Evolutionary conservation across 495 filamentous ascomycete genomes (phyloP), one percentile per base, ranked within the genome.

Genomic region (Geopyxis carbonaria): DNA sequence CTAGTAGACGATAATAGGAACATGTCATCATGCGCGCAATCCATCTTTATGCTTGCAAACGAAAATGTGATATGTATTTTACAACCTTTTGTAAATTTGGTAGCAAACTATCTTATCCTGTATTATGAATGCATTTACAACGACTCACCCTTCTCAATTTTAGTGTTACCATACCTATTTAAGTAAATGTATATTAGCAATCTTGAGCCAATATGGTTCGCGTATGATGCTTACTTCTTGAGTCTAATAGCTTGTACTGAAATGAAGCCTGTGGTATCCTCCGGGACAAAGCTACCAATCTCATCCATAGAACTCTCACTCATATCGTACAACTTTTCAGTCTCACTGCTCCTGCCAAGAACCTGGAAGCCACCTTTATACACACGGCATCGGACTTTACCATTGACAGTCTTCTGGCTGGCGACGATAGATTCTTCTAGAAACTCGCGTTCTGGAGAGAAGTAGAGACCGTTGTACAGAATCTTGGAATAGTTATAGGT

Each of bases 231-330:
- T 38, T 45, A 92, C 69, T 92, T 93, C 75, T 89, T 83, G 38
- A 93, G 67, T 40, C 86, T 71, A 59, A 92, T 92, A 32, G 78
- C 76, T 51, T 82, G 68, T 42, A 91, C 77, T 41, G 59, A 69
- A 55, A 92, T 86, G 63, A 92, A 91, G 21, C 82, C 80, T 22
- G 73, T 64, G 55, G 59, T 55, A 45, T 61, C 78, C 41, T 65
- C 62, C 24, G 83, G 83, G 39, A 62, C 65, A 64, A 93, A 92
- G 24, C 16, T 16, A 55, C 72, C 78, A 50, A 93, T 73, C 51
- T 75, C 73, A 61, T 93, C 87, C 87, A 93, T 95, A 46, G 68
- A 76, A 31, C 72, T 70, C 64, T 92, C 82, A 48, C 67, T 63
- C 64, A 72, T 72, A 57, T 71, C 70, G 62, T 95, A 93, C 41